phyloP scores from a whole-genome alignment of 75 land plant genomes.

The Sequoiadendron giganteum region DNA sequence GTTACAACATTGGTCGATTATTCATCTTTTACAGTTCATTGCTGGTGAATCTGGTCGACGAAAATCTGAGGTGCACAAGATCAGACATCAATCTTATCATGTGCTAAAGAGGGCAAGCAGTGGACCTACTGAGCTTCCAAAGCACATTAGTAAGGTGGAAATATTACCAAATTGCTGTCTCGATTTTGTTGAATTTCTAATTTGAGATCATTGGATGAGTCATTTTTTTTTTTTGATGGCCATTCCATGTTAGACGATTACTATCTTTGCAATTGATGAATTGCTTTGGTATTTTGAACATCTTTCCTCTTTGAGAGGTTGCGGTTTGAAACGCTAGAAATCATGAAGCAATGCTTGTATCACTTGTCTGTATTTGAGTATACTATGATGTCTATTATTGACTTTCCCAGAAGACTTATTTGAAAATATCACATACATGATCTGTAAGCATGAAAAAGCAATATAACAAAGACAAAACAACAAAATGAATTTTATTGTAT shows the following conservation, averaged over 20 bases:
- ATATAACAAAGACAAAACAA: background rate
- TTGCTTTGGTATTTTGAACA: background rate
- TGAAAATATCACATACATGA: background rate
- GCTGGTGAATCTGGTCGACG: conserved; percentile 17
- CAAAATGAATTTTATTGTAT: background rate
- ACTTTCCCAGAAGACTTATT: background rate
- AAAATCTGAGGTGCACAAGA: conserved; percentile 13
- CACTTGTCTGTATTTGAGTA: background rate
- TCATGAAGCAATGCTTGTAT: background rate
- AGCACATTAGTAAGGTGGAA: background rate
- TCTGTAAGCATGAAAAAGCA: background rate
- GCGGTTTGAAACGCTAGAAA: background rate
- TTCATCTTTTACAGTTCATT: conserved; percentile 4
- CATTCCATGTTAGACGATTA: background rate
- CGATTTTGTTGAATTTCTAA: background rate
- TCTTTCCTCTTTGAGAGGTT: background rate
- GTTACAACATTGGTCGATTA: conserved; percentile 1
- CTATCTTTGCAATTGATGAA: background rate
- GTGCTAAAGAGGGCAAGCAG: background rate
- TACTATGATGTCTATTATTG: too few species aligned
- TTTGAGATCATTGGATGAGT: background rate
- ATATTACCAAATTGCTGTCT: background rate
- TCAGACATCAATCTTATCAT: background rate
- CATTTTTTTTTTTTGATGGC: background rate
- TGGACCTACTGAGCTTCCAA: background rate